Conservation (phyloP, 345 rosid species). For the Lenwebbia sp. region DNA sequence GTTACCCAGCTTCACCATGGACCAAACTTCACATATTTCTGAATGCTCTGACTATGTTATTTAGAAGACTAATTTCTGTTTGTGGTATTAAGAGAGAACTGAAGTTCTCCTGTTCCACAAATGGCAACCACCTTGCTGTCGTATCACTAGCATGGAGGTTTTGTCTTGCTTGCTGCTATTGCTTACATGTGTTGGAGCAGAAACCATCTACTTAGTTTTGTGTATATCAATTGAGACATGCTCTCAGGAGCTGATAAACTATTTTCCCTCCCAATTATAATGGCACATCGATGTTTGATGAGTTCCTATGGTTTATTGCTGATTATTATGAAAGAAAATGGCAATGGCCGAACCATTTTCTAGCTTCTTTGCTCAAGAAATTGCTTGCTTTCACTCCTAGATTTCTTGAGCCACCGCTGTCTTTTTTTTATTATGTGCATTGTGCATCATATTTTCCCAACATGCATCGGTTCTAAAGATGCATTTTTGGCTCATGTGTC, state of each 20-base stretch:
- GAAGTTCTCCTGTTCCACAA: not conserved
- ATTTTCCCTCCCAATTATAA: not conserved
- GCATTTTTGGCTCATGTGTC: not conserved
- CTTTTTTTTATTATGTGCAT: not conserved
- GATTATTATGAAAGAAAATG: not conserved
- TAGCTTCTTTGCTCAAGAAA: not conserved
- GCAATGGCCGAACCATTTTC: not conserved
- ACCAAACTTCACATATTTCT: slow-evolving; percentile 62
- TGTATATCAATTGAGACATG: not conserved
- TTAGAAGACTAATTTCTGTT: slow-evolving; percentile 7
- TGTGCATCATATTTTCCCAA: not conserved
- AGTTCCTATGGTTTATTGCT: not conserved
- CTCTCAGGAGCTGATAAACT: not conserved
- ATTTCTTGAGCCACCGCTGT: too few relatives aligned
- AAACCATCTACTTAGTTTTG: not conserved
- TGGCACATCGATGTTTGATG: not conserved
- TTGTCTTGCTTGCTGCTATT: not conserved
- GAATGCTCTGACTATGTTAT: slow-evolving; percentile 88
- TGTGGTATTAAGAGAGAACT: not conserved
- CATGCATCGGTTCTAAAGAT: not conserved
- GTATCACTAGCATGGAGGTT: not conserved
- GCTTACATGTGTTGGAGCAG: not conserved
- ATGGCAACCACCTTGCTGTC: not conserved
- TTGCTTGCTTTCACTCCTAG: too few relatives aligned
- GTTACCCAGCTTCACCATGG: slow-evolving; percentile 80